phyloP scores from a whole-genome alignment of 192 early-diverging fungal genomes.

The Geranomyces variabilis region DNA sequence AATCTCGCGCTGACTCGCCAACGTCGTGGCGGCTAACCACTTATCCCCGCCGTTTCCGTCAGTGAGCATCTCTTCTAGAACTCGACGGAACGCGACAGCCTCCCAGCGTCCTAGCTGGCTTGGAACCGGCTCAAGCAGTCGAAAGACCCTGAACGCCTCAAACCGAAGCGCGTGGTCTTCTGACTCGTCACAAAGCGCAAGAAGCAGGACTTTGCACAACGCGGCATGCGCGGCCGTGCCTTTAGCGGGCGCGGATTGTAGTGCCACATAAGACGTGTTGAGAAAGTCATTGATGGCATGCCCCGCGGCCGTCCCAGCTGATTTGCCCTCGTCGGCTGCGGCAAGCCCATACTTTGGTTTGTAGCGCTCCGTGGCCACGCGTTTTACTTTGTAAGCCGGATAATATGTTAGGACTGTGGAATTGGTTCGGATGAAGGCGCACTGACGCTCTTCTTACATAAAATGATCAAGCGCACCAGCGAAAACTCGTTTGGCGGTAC shows the following conservation, averaged over 20 bases:
- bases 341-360: slow-evolving; percentile 3
- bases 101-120: slow-evolving; percentile 50
- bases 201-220: slow-evolving; percentile 37
- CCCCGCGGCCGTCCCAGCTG: slow-evolving; percentile 1
- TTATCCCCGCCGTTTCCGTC: slow-evolving; percentile 37
- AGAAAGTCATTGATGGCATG: slow-evolving; percentile 39
- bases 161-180: slow-evolving; percentile 34
- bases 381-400: background rate
- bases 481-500: slow-evolving; percentile 4
- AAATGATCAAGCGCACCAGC: slow-evolving; percentile 1
- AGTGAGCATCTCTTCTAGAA: slow-evolving; percentile 42
- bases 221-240: slow-evolving; percentile 26
- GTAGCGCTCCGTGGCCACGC: slow-evolving; percentile 9
- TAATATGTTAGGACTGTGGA: background rate
- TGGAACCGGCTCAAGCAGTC: slow-evolving; percentile 29
- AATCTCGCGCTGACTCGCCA: slow-evolving; percentile 37
- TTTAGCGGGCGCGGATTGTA: slow-evolving; percentile 19
- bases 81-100: slow-evolving; percentile 44
- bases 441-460: slow-evolving; percentile 1
- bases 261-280: slow-evolving; percentile 25
- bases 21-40: slow-evolving; percentile 40
- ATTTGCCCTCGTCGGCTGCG: background rate
- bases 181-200: slow-evolving; percentile 37
- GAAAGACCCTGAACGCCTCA: slow-evolving; percentile 49
- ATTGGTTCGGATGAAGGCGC: background rate